phyloP scores from a whole-genome alignment of 257 asterid species.

The Scutellaria baicalensis region DNA sequence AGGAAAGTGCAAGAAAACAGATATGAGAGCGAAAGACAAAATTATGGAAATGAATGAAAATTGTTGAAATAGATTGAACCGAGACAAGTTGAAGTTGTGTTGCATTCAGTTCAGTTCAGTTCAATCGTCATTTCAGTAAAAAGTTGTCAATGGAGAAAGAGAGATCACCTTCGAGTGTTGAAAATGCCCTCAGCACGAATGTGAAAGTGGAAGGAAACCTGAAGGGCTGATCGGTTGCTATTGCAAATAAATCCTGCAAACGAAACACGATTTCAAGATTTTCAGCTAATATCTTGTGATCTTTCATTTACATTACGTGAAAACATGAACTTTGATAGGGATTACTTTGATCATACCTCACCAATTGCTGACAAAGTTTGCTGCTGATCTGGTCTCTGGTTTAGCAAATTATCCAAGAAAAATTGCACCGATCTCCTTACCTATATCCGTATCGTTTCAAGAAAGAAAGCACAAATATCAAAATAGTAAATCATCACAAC shows the following conservation, averaged over 20 bases:
- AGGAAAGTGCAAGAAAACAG: not conserved
- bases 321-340: not conserved
- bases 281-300: too few species aligned
- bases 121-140: too few species aligned
- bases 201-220: conserved; percentile 93
- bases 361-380: conserved; percentile 96
- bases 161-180: conserved; percentile 87
- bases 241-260: conserved; percentile 95
- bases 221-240: conserved; percentile 97
- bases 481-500: not conserved
- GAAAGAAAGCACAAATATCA: not conserved
- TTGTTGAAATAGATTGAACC: too few species aligned
- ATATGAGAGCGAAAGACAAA: too few species aligned
- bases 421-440: conserved; percentile 92
- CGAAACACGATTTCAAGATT: too few species aligned
- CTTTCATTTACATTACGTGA: not conserved
- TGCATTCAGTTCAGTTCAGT: too few species aligned
- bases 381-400: conserved; percentile 83
- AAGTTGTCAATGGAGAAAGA: not conserved
- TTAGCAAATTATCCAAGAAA: conserved; percentile 88
- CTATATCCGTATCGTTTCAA: conserved; percentile 23
- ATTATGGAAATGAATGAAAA: too few species aligned
- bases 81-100: not conserved
- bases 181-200: conserved; percentile 88
- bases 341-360: conserved; percentile 46